Evolutionary conservation across 2,329 filamentous ascomycete species (phyloP), one percentile per base, ranked within the genome.

Genomic region (Alternaria ventricosa): DNA sequence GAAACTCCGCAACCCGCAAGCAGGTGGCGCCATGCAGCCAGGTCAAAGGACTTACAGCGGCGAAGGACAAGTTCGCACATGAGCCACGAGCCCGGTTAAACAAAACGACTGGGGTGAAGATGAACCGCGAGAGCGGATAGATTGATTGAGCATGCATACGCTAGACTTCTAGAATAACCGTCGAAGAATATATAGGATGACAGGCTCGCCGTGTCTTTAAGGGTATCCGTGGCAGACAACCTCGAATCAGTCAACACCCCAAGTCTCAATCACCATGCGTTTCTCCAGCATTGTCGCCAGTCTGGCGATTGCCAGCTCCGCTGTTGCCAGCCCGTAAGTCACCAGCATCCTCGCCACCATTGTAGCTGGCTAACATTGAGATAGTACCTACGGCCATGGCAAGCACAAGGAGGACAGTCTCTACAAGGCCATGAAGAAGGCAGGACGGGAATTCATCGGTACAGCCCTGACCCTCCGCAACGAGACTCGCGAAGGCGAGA

Each of bases 401-500:
- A 62, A 63, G 54, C 49, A 22, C 28, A 43, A 59, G 28, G 47
- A 49, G 8, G 64, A 71, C 44, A 75, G 70, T 25, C 64, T 76
- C 5, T 73, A 72, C 64, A 72, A 76, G 63, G 60, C 72, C 4
- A 71, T 75, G 56, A 64, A 63, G 41, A 64, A 70, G 47, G 67
- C 69, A 25, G 69, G 71, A 41, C 64, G 69, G 33, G 64, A 49
- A 23, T 76, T 74, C 64, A 66, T 74, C 13, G 74, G 74, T 13
- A 74, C 73, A 4, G 72, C 74, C 13, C 49, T 75, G 18, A 76
- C 73, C 3, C 62, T 76, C 30, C 71, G 71, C 15, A 62, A 76
- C 28, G 71, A 74, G 60, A 55, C 68, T 28, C 63, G 63, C 27
- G 73, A 76, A 63, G 51, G 60, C n/a, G 63, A 71, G 46, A 72